These are phyloP conservation scores for Mycosarcoma mackinlayi DNA, from an alignment of 1,284 basidiomycete species.

Conservation along the genomic window DNA sequence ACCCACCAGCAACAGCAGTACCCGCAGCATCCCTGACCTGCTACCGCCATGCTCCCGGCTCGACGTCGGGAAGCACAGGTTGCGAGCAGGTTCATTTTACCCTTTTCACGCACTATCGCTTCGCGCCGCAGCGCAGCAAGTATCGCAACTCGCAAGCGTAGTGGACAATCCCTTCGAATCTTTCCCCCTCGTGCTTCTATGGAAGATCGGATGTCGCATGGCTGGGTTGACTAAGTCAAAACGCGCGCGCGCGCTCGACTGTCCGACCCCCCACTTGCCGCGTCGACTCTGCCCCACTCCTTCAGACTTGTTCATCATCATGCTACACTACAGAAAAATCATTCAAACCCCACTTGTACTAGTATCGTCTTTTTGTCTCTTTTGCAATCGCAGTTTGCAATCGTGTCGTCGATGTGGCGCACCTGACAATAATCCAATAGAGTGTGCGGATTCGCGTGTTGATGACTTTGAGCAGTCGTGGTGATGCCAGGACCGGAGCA, in stretches of 20 bases:
- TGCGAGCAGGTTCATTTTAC: not conserved
- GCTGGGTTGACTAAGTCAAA: too few species aligned
- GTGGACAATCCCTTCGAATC: not conserved
- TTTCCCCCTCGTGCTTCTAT: not conserved
- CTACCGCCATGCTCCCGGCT: conserved; percentile 10
- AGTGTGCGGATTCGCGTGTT: too few species aligned
- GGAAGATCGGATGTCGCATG: conserved; percentile 19
- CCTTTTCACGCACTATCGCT: too few species aligned
- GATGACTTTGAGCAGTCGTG: not conserved
- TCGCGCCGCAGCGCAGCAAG: not conserved
- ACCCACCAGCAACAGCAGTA: conserved; percentile 40
- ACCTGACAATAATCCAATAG: not conserved
- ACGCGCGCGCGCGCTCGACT: too few species aligned
- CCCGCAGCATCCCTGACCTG: conserved; percentile 31
- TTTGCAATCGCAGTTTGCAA: conserved; percentile 25
- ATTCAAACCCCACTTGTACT: conserved; percentile 33
- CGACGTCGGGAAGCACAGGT: conserved; percentile 16
- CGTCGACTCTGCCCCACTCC: not conserved
- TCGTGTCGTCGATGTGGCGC: conserved; percentile 14
- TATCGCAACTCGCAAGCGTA: not conserved
- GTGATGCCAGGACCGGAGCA: not conserved
- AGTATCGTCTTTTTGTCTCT: conserved; percentile 25
- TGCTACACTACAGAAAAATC: conserved; percentile 29
- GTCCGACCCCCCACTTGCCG: not conserved
- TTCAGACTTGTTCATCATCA: conserved; percentile 14